These are phyloP conservation scores for Penicillium cinerascens DNA, from an alignment of 495 filamentous ascomycete genomes.

Conservation along the genomic window DNA sequence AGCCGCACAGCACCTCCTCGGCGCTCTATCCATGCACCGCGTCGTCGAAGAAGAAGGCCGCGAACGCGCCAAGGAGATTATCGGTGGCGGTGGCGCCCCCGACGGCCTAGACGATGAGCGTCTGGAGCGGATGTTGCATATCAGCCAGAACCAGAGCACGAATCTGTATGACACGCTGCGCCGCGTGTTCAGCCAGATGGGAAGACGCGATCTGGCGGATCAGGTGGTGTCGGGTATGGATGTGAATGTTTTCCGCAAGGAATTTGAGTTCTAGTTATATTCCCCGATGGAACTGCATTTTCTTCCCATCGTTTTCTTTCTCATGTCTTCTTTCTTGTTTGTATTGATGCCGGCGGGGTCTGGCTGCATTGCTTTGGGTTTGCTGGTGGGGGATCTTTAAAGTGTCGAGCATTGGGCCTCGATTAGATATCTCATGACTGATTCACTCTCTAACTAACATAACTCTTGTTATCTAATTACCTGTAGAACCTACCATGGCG, in stretches of 20 bases:
- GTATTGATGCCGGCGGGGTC: constrained; percentile 12
- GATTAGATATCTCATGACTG: not conserved
- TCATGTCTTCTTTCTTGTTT: not conserved
- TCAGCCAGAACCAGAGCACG: constrained; percentile 87
- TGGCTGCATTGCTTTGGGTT: constrained; percentile 15
- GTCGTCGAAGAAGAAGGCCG: constrained; percentile 81
- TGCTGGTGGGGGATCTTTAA: constrained; percentile 2
- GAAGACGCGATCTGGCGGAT: constrained; percentile 79
- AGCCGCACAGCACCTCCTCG: constrained; percentile 91
- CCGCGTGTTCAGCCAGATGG: constrained; percentile 93
- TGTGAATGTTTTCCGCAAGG: constrained; percentile 79
- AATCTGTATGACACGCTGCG: constrained; percentile 92
- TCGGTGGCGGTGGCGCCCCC: constrained; percentile 54
- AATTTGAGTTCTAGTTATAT: constrained; percentile 65
- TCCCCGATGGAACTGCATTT: constrained; percentile 5
- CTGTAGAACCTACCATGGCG: not conserved
- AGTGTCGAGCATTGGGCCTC: not conserved
- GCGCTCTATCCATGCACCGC: constrained; percentile 94
- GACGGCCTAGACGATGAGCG: constrained; percentile 60
- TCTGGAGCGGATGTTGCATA: constrained; percentile 71
- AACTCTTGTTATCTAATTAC: not conserved
- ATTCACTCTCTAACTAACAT: not conserved
- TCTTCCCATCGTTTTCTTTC: not conserved
- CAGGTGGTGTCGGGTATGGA: constrained; percentile 85
- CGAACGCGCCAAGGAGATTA: constrained; percentile 78